Evolutionary conservation across 345 rosid species (phyloP).

Genomic region (Camelina laxa): DNA sequence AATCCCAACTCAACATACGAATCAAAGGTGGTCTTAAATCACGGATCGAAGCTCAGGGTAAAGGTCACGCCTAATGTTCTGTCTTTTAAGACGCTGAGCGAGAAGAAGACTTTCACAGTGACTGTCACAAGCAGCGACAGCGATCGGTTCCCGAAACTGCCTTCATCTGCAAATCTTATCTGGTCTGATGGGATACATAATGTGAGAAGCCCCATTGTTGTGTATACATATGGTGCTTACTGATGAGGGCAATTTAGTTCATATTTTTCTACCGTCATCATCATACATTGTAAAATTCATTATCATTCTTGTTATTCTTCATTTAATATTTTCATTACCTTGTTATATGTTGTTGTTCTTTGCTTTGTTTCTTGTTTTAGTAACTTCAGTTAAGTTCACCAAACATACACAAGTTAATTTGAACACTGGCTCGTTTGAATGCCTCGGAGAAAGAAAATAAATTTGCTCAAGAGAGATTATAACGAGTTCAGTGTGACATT

Average conservation of each 20-base stretch:
- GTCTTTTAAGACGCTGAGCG: slow-evolving; percentile 38
- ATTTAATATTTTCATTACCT: no score
- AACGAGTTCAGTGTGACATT: no score
- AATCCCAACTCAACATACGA: slow-evolving; percentile 50
- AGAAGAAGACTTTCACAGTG: slow-evolving; percentile 48
- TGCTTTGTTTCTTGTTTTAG: no score
- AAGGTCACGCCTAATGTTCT: slow-evolving; percentile 47
- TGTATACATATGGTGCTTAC: slow-evolving; percentile 1
- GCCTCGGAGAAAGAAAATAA: no score
- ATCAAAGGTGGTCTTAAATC: slow-evolving; percentile 11
- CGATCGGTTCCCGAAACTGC: background rate
- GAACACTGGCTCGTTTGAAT: no score
- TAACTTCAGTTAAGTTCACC: no score
- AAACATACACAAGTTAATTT: no score
- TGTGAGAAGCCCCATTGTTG: slow-evolving; percentile 40
- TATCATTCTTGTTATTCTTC: no score
- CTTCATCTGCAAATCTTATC: slow-evolving; percentile 32
- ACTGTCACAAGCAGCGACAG: slow-evolving; percentile 23
- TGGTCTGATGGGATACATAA: slow-evolving; percentile 42
- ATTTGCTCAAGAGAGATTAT: no score
- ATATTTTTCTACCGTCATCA: no score
- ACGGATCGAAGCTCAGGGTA: slow-evolving; percentile 7
- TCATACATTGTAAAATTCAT: no score
- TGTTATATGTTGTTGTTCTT: no score
- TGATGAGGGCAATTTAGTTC: background rate